Evolutionary conservation across 106 monocot genomes (phyloP).

Genomic region (Acorus gramineus): DNA sequence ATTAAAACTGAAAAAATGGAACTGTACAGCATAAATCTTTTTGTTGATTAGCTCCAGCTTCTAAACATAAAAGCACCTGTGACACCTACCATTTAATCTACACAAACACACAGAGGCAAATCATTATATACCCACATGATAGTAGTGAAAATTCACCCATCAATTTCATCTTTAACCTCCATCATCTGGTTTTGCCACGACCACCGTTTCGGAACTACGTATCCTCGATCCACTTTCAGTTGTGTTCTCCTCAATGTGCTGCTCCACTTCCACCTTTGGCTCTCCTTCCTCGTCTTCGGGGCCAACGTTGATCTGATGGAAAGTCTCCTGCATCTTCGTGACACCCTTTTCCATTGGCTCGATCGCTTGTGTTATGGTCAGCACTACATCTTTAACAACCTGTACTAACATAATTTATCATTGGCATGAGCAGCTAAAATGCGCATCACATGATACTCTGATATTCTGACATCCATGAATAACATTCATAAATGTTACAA

Average conservation of each 20-base stretch:
- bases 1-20: no score
- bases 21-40: no score
- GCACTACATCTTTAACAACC: conserved; percentile 69
- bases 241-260: conserved; percentile 23
- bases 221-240: neutral
- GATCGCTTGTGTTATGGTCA: conserved; percentile 64
- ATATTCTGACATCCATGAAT: conserved; percentile 56
- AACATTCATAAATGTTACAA: conserved; percentile 27
- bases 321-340: conserved; percentile 52
- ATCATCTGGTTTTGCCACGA: no score
- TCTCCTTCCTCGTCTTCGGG: conserved; percentile 20
- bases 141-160: no score
- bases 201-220: neutral
- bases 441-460: conserved; percentile 17
- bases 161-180: no score
- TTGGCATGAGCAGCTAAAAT: no score
- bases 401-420: conserved; percentile 12
- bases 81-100: no score
- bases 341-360: conserved; percentile 77
- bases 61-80: no score
- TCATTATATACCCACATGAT: no score
- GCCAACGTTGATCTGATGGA: conserved; percentile 35
- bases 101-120: no score
- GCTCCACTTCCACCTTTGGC: conserved; percentile 32
- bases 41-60: no score